Percentiles rank a stretch among this genome's conserved stretches.
Conservation (phyloP, 768 basidiomycete species). For the Mycena galericulata region DNA sequence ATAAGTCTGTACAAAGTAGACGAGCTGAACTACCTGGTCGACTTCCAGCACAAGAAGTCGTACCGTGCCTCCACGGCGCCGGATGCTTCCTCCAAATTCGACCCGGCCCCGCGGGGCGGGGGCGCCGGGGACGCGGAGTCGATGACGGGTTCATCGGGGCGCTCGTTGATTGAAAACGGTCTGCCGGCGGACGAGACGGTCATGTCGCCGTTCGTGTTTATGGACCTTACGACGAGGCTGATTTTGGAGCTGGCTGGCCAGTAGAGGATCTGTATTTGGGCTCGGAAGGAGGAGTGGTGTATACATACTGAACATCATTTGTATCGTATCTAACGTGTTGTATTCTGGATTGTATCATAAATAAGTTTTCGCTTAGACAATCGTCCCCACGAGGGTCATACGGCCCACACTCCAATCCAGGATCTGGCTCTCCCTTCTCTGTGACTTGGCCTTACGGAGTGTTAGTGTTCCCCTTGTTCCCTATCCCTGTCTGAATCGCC, state of each 20-base stretch:
- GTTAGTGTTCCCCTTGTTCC: too few relatives aligned
- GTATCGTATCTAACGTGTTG: not conserved
- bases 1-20: conserved; percentile 98
- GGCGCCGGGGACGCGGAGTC: conserved; percentile 59
- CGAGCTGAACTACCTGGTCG: conserved; percentile 94
- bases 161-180: conserved; percentile 66
- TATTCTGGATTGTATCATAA: conserved; percentile 1
- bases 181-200: conserved; percentile 68
- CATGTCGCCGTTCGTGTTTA: conserved; percentile 92
- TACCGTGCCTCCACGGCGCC: conserved; percentile 80
- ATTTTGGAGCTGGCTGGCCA: conserved; percentile 92
- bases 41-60: conserved; percentile 97
- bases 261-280: conserved; percentile 11
- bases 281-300: not conserved
- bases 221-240: conserved; percentile 94
- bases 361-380: too few relatives aligned
- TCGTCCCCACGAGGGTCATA: too few relatives aligned
- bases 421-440: too few relatives aligned
- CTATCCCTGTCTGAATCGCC: too few relatives aligned
- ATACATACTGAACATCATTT: conserved; percentile 8
- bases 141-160: conserved; percentile 49
- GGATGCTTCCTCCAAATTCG: conserved; percentile 75
- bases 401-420: too few relatives aligned
- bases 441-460: too few relatives aligned
- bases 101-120: conserved; percentile 70